Base-by-base conservation (phyloP, 495 filamentous ascomycete genomes). In the Rusavskia elegans region DNA sequence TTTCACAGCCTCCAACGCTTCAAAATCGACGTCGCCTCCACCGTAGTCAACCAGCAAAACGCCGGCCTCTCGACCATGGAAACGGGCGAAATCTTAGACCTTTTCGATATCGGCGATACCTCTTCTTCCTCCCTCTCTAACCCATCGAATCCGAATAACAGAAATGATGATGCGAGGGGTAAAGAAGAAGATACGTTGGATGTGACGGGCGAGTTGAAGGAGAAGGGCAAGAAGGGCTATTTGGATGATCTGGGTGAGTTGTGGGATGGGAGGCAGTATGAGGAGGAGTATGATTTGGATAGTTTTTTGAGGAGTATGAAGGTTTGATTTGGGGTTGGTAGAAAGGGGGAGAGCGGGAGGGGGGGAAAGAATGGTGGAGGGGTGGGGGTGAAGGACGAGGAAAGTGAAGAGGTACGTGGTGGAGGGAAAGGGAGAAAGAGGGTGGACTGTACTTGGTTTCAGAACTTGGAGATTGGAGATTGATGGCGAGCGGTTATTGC, bases 11-110 rank as follows among this genome's bases (percentile, higher is more conserved):
- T 98, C 48, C 92, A 98, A 80, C 85, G 93, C 52, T 98, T 98
- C 85, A 98, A 98, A 73, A 92, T 98, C 61, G 92, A 98, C 71
- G 92, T 98, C 37, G 92, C 92, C 48, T 88, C 83, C 53, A 98
- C 93, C 4, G 92, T 98, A 13, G 93, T 98, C 56, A 98, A 98
- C 68, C 92, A 97, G 71, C 92, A 97, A 69, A 98, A 97, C 62
- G 89, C 92, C 9, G 92, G 90, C 16, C 71, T 98, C 8, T 82
- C 82, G 61, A 87, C 87, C 2, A 97, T 97, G 92, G 88, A 96
- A 68, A 98, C 92, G 49, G 92, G 95, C 60, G 87, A 98, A 66
- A 89, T 98, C 55, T 79, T 98, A 1, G 92, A 98, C 62, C 79
- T 98, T 46, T 98, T 98, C 72, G 97, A 83, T 63, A 73, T 97